Conservation (phyloP, 2,329 filamentous ascomycete species). For the Sarocladium kiliense region DNA sequence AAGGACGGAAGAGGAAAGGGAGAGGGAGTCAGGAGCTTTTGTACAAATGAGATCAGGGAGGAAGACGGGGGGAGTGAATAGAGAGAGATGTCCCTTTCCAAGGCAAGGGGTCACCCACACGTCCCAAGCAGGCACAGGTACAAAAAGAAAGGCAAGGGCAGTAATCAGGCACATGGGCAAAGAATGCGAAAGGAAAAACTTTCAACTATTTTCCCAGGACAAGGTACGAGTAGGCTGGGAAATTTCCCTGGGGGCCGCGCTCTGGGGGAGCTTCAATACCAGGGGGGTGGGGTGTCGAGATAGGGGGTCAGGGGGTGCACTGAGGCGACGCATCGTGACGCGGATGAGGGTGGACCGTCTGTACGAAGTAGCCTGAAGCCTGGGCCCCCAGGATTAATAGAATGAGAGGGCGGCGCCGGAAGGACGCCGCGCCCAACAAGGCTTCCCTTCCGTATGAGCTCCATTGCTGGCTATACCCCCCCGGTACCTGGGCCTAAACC, state of each 20-base stretch:
- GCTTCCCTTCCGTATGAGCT: neutral
- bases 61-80: conserved; percentile 9
- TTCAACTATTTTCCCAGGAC: conserved; percentile 7
- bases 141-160: conserved; percentile 8
- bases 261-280: conserved; percentile 1
- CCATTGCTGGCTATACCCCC: conserved; percentile 1
- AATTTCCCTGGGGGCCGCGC: conserved; percentile 8
- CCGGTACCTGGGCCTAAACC: conserved; percentile 7
- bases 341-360: conserved; percentile 3
- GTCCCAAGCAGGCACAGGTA: neutral
- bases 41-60: conserved; percentile 13
- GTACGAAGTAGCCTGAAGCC: conserved; percentile 4
- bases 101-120: conserved; percentile 8
- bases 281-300: conserved; percentile 5
- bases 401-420: neutral
- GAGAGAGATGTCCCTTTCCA: neutral
- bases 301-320: conserved; percentile 2
- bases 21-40: conserved; percentile 19
- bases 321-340: conserved; percentile 6
- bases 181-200: conserved; percentile 4
- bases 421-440: conserved; percentile 2
- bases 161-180: neutral
- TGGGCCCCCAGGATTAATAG: neutral
- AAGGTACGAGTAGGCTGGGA: neutral
- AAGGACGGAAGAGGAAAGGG: conserved; percentile 13